phyloP scores from a whole-genome alignment of 768 basidiomycete species.

The Lepiota brunneoincarnata region DNA sequence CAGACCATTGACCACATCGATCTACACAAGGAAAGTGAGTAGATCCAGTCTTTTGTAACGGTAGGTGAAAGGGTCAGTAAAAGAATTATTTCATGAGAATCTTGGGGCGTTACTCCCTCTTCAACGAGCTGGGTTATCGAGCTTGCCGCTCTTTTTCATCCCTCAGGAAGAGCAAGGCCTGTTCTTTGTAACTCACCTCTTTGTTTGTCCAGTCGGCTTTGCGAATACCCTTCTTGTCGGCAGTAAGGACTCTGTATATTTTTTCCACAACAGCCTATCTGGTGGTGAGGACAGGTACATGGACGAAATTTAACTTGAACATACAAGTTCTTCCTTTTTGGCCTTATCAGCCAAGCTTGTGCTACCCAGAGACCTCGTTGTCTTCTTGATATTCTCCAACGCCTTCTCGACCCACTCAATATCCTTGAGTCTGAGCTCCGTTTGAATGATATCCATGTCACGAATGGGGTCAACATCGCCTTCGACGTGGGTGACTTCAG shows the following conservation, averaged over 20 bases:
- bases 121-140: constrained; percentile 90
- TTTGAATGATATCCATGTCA: constrained; percentile 97
- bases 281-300: neutral
- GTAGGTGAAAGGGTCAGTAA: constrained; percentile 32
- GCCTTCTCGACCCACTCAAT: constrained; percentile 98
- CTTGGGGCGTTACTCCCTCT: constrained; percentile 88
- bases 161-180: constrained; percentile 12
- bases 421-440: constrained; percentile 92
- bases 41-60: constrained; percentile 1
- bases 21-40: constrained; percentile 40
- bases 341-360: constrained; percentile 88
- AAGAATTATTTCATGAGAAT: constrained; percentile 62
- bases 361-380: constrained; percentile 67
- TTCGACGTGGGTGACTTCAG: constrained; percentile 99
- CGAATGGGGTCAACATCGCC: constrained; percentile 94
- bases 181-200: constrained; percentile 68
- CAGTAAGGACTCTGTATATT: constrained; percentile 72
- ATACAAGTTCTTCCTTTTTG: constrained; percentile 92
- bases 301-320: constrained; percentile 18
- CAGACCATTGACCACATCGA: constrained; percentile 87
- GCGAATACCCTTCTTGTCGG: constrained; percentile 85
- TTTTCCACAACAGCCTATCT: constrained; percentile 80
- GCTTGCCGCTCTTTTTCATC: constrained; percentile 59
- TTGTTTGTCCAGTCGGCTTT: constrained; percentile 95
- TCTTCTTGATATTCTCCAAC: constrained; percentile 75